A percentile compares a stretch with the other conserved stretches of the same genome.
phyloP scores from a whole-genome alignment of 2,329 filamentous ascomycete genomes.

The Alternaria sp. region DNA sequence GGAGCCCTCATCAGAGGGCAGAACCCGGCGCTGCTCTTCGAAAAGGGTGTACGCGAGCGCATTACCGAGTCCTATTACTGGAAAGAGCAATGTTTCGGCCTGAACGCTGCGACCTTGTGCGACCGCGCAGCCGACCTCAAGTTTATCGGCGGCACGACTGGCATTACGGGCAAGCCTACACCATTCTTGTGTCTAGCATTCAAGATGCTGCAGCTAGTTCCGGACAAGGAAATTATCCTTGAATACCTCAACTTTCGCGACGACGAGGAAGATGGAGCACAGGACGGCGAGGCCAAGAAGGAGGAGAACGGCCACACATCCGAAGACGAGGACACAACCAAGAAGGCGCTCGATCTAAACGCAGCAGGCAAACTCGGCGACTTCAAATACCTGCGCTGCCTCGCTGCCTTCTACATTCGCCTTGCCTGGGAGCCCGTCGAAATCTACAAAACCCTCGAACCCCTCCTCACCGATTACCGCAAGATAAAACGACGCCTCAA shows the following conservation, averaged over 20 bases:
- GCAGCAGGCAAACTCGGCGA: conserved; percentile 45
- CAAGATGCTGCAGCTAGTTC: conserved; percentile 89
- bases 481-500: conserved; percentile 82
- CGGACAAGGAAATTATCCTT: conserved; percentile 75
- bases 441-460: conserved; percentile 81
- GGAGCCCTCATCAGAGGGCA: conserved; percentile 82
- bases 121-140: conserved; percentile 86
- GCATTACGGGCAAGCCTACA: conserved; percentile 81
- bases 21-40: conserved; percentile 94
- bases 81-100: conserved; percentile 97
- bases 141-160: conserved; percentile 88
- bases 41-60: conserved; percentile 93
- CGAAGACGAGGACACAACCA: conserved; percentile 5
- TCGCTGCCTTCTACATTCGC: conserved; percentile 92
- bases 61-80: conserved; percentile 97
- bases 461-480: conserved; percentile 78
- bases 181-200: conserved; percentile 94
- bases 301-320: conserved; percentile 7
- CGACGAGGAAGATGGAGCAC: conserved; percentile 28
- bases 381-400: conserved; percentile 80
- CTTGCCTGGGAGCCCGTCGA: conserved; percentile 83
- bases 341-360: conserved; percentile 34
- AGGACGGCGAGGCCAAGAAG: conserved; percentile 46
- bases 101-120: conserved; percentile 81
- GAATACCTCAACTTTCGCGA: conserved; percentile 73